phyloP scores from a whole-genome alignment of 2,329 filamentous ascomycete species.

The Fusarium nanum region DNA sequence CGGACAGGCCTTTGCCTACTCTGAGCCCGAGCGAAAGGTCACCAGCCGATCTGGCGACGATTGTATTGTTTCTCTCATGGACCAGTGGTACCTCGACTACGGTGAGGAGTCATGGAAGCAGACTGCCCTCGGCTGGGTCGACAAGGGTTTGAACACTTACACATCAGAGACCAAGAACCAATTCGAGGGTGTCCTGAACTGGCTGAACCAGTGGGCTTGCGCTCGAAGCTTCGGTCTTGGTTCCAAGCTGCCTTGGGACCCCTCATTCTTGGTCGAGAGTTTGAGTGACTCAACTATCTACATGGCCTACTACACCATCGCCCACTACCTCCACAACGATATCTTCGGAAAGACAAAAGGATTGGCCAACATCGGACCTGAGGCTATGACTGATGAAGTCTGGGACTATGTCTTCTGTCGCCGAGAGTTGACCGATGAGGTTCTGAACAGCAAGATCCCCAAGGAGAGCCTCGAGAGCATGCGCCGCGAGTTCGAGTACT shows the following conservation, averaged over 20 bases:
- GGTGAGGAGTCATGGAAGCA: slow-evolving; percentile 90
- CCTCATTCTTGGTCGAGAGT: slow-evolving; percentile 89
- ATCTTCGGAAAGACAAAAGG: slow-evolving; percentile 83
- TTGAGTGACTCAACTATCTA: slow-evolving; percentile 94
- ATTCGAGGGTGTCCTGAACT: slow-evolving; percentile 87
- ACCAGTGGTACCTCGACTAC: slow-evolving; percentile 99
- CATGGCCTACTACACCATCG: slow-evolving; percentile 81
- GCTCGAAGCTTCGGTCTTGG: slow-evolving; percentile 91
- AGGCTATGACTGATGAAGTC: slow-evolving; percentile 93
- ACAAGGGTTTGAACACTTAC: slow-evolving; percentile 81
- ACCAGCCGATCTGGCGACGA: slow-evolving; percentile 90
- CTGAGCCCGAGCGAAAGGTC: slow-evolving; percentile 91
- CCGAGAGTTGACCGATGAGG: slow-evolving; percentile 73
- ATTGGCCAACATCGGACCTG: slow-evolving; percentile 74
- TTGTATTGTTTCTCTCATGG: slow-evolving; percentile 91
- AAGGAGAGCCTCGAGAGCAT: slow-evolving; percentile 80
- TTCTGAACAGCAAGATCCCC: slow-evolving; percentile 77
- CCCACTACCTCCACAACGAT: slow-evolving; percentile 80
- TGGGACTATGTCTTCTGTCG: slow-evolving; percentile 96
- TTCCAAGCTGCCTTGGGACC: slow-evolving; percentile 94
- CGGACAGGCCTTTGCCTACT: slow-evolving; percentile 88
- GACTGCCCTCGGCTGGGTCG: slow-evolving; percentile 77
- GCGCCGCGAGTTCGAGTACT: slow-evolving; percentile 95
- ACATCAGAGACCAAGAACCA: slow-evolving; percentile 79
- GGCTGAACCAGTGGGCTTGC: slow-evolving; percentile 97